Conservation (phyloP, 306 rosid genomes). For the Argentina anserina region DNA sequence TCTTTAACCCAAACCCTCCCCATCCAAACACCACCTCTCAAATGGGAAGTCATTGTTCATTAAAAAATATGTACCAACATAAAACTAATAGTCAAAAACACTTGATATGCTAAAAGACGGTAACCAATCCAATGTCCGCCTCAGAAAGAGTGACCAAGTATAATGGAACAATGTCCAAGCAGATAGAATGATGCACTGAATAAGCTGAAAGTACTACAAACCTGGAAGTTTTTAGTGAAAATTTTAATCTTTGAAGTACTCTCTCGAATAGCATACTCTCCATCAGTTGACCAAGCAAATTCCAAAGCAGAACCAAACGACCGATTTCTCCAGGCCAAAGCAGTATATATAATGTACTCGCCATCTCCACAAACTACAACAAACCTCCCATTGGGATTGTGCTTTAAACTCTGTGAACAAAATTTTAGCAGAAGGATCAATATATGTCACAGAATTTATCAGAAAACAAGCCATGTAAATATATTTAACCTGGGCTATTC, state of each 20-base stretch:
- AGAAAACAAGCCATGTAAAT: background rate
- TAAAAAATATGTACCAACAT: background rate
- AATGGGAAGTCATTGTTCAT: background rate
- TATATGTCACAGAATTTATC: constrained; percentile 7
- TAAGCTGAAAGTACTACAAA: constrained; percentile 28
- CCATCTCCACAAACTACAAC: constrained; percentile 99
- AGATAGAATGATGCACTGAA: constrained; percentile 3
- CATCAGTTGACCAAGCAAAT: constrained; percentile 92
- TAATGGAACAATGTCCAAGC: background rate
- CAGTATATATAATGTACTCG: constrained; percentile 93
- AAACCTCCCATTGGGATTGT: constrained; percentile 98
- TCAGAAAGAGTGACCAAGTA: background rate
- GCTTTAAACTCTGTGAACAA: constrained; percentile 72
- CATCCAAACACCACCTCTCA: background rate
- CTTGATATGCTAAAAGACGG: background rate
- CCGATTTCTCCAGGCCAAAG: constrained; percentile 98
- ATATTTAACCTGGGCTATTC: background rate
- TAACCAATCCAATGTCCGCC: background rate
- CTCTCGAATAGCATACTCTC: constrained; percentile 94
- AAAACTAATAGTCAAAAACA: constrained; percentile 11
- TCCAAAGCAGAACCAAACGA: constrained; percentile 98
- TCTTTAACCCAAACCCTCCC: background rate
- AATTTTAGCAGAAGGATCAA: constrained; percentile 13
- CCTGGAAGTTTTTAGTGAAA: constrained; percentile 95
- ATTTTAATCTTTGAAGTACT: constrained; percentile 94